Percentiles rank a stretch among this genome's conserved stretches.
Evolutionary conservation across 2,329 filamentous ascomycete genomes (phyloP).

Genomic region (Onygenales sp.): DNA sequence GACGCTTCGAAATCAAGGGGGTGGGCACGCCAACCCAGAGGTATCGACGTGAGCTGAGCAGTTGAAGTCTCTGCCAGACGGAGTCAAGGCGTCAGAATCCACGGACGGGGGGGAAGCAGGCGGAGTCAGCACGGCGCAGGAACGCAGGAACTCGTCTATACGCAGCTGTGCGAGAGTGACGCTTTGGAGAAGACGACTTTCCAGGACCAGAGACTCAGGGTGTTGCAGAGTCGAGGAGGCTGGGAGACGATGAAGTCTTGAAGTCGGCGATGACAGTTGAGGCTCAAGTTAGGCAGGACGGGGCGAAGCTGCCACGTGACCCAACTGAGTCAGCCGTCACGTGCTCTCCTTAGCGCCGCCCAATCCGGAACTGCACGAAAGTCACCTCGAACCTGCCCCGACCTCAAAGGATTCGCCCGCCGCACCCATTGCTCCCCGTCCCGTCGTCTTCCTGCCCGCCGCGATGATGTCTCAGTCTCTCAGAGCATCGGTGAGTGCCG

Average conservation of each 20-base stretch:
- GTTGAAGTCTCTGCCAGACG: slow-evolving; percentile 30
- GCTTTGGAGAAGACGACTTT: slow-evolving; percentile 6
- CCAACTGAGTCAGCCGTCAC: background rate
- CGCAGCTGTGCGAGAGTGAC: slow-evolving; percentile 16
- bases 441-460: slow-evolving; percentile 4
- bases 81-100: slow-evolving; percentile 11
- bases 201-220: slow-evolving; percentile 18
- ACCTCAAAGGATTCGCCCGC: background rate
- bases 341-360: background rate
- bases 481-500: slow-evolving; percentile 10
- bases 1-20: slow-evolving; percentile 15
- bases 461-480: slow-evolving; percentile 13
- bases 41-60: slow-evolving; percentile 30
- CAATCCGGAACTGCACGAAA: slow-evolving; percentile 1
- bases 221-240: slow-evolving; percentile 5
- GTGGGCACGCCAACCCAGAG: slow-evolving; percentile 15
- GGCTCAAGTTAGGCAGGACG: slow-evolving; percentile 7
- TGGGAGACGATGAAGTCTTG: slow-evolving; percentile 12
- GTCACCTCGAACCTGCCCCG: background rate
- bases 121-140: background rate
- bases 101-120: slow-evolving; percentile 22
- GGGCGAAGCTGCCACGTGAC: slow-evolving; percentile 6
- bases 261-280: slow-evolving; percentile 1
- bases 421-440: slow-evolving; percentile 1
- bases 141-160: slow-evolving; percentile 16